These are phyloP conservation scores for Lecanicillium sp. DNA, from an alignment of 2,329 filamentous ascomycete genomes.

Conservation along the genomic window DNA sequence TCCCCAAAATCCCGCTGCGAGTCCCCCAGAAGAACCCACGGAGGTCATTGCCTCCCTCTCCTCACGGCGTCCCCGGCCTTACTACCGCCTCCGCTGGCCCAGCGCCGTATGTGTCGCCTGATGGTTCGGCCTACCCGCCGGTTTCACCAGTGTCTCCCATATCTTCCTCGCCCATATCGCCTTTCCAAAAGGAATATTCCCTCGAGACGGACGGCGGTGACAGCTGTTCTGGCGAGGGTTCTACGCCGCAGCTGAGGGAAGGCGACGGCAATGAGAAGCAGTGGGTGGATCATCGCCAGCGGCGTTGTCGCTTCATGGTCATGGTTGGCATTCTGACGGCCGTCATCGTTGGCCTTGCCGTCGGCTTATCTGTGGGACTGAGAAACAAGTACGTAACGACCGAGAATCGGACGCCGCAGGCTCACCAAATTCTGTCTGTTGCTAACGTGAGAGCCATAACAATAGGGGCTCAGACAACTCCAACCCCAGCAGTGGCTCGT, in stretches of 20 bases:
- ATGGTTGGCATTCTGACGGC: slow-evolving; percentile 8
- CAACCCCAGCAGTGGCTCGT: background rate
- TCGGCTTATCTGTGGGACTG: slow-evolving; percentile 9
- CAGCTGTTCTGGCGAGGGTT: background rate
- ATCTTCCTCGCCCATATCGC: slow-evolving; percentile 1
- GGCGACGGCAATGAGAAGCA: slow-evolving; percentile 8
- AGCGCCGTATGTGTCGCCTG: slow-evolving; percentile 1
- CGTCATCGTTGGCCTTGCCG: slow-evolving; percentile 7
- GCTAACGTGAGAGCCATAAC: background rate
- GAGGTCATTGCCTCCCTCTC: slow-evolving; percentile 13
- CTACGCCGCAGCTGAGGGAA: slow-evolving; percentile 6
- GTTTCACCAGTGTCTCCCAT: slow-evolving; percentile 1
- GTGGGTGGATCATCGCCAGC: slow-evolving; percentile 10
- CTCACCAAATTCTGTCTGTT: background rate
- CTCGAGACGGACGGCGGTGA: slow-evolving; percentile 9
- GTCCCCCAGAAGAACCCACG: slow-evolving; percentile 22
- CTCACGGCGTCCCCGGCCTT: slow-evolving; percentile 9
- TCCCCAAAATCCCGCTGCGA: slow-evolving; percentile 18
- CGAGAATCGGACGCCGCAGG: background rate
- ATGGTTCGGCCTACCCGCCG: background rate
- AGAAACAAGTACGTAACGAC: slow-evolving; percentile 7
- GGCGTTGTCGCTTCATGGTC: slow-evolving; percentile 8
- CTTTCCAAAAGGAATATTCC: slow-evolving; percentile 12
- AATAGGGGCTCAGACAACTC: too few species aligned
- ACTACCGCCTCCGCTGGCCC: background rate